phyloP scores from a whole-genome alignment of 768 basidiomycete species.

The Leccinum aurantiacum region DNA sequence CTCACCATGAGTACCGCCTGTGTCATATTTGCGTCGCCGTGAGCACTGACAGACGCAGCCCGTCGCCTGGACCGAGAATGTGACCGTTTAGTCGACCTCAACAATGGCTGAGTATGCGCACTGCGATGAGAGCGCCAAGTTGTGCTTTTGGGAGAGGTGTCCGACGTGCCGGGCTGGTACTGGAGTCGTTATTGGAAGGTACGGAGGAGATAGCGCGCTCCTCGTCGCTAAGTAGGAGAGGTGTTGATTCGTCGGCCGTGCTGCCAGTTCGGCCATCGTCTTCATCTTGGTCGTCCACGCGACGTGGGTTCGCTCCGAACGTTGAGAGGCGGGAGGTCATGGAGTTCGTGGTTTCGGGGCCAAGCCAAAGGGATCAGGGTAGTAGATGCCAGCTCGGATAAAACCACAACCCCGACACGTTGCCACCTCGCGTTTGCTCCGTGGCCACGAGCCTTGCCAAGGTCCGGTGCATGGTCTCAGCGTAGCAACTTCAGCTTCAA shows the following conservation, averaged over 20 bases:
- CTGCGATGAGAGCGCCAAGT: constrained; percentile 41
- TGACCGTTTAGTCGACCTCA: constrained; percentile 41
- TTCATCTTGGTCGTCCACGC: background rate
- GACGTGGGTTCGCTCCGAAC: background rate
- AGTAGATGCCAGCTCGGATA: background rate
- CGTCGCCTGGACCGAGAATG: constrained; percentile 57
- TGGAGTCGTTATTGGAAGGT: no score
- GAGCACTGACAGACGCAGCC: constrained; percentile 54
- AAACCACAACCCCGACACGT: background rate
- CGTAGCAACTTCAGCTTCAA: background rate
- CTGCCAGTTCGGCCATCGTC: background rate
- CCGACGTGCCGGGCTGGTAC: background rate
- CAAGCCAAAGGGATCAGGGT: background rate
- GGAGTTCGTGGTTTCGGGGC: background rate
- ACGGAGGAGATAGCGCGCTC: constrained; percentile 5
- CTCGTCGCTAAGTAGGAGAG: constrained; percentile 11
- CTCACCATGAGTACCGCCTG: constrained; percentile 92
- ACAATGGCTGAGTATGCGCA: constrained; percentile 58
- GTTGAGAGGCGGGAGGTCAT: background rate
- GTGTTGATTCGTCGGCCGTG: constrained; percentile 13
- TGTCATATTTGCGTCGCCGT: constrained; percentile 85
- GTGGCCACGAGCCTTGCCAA: no score
- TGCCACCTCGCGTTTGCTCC: background rate
- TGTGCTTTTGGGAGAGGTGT: constrained; percentile 44
- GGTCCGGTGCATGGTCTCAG: no score